Evolutionary conservation across 2,329 filamentous ascomycete species (phyloP).

Genomic region (Xylariomycetidae sp.): DNA sequence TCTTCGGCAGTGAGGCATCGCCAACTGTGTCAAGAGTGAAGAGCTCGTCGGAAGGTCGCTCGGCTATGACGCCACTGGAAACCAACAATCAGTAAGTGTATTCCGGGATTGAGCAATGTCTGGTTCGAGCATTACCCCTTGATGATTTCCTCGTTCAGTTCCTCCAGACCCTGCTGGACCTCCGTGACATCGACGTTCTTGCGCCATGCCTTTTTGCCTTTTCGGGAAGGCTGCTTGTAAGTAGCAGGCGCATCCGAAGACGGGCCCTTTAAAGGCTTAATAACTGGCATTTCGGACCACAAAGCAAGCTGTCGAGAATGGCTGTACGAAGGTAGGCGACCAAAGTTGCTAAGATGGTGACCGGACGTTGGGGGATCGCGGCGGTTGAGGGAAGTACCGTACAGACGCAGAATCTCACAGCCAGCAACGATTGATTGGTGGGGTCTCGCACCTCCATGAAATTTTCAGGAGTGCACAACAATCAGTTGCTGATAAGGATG

Average conservation of each 20-base stretch:
- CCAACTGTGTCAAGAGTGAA: conserved; percentile 78
- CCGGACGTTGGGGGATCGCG: too few species aligned
- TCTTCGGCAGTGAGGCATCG: conserved; percentile 58
- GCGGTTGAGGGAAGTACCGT: too few species aligned
- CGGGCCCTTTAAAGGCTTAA: conserved; percentile 42
- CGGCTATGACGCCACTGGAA: conserved; percentile 72
- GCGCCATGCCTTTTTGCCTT: conserved; percentile 97
- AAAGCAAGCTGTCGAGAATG: too few species aligned
- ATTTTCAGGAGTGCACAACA: too few species aligned
- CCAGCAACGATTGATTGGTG: too few species aligned
- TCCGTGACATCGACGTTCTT: conserved; percentile 95
- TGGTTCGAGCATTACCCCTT: too few species aligned
- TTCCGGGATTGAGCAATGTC: too few species aligned
- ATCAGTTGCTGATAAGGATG: too few species aligned
- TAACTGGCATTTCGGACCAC: conserved; percentile 51
- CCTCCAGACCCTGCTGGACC: conserved; percentile 74
- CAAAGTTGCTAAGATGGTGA: too few species aligned
- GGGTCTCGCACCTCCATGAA: too few species aligned
- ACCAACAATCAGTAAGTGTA: background rate
- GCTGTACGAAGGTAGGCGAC: too few species aligned
- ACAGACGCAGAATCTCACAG: too few species aligned
- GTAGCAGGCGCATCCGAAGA: conserved; percentile 64
- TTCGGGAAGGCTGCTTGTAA: conserved; percentile 82
- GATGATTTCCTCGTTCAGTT: conserved; percentile 84
- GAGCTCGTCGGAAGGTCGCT: conserved; percentile 76